Evolutionary conservation across 805 yeast species (phyloP).

Genomic region (Cyberlindnera mycetangii): DNA sequence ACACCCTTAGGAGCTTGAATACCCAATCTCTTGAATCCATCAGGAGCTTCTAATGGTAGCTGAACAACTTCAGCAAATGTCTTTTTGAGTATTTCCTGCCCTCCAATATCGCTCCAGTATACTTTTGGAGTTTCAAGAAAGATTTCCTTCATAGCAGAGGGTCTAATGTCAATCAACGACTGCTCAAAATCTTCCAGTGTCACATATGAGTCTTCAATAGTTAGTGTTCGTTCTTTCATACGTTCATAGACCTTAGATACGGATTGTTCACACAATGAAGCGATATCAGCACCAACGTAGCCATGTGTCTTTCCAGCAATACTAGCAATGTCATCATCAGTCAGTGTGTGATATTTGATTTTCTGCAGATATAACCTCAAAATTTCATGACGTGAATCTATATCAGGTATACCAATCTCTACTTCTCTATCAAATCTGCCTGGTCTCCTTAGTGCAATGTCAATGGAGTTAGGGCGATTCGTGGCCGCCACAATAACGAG

Average conservation of each 20-base stretch:
- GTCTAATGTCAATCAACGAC: slow-evolving; percentile 79
- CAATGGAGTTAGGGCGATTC: slow-evolving; percentile 65
- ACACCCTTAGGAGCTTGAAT: slow-evolving; percentile 92
- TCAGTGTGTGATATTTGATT: slow-evolving; percentile 49
- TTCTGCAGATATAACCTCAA: slow-evolving; percentile 55
- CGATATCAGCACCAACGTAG: slow-evolving; percentile 94
- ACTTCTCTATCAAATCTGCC: slow-evolving; percentile 89
- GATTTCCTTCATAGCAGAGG: slow-evolving; percentile 96
- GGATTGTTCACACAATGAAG: slow-evolving; percentile 83
- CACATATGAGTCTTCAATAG: slow-evolving; percentile 18
- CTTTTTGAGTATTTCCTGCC: slow-evolving; percentile 79
- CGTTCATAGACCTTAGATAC: slow-evolving; percentile 79
- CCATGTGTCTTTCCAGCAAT: slow-evolving; percentile 88
- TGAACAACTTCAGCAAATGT: slow-evolving; percentile 89
- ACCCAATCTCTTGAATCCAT: slow-evolving; percentile 72
- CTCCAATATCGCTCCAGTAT: slow-evolving; percentile 93
- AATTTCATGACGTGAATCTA: slow-evolving; percentile 71
- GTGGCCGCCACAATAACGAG: slow-evolving; percentile 74
- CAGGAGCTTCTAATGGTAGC: slow-evolving; percentile 81
- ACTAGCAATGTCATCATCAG: slow-evolving; percentile 50
- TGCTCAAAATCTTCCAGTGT: slow-evolving; percentile 61
- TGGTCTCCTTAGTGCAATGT: slow-evolving; percentile 75
- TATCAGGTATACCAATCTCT: slow-evolving; percentile 91
- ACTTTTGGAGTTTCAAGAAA: slow-evolving; percentile 93
- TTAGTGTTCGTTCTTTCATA: slow-evolving; percentile 25